Conservation (phyloP, 495 filamentous ascomycete species). For the Penicillium ucsense region DNA sequence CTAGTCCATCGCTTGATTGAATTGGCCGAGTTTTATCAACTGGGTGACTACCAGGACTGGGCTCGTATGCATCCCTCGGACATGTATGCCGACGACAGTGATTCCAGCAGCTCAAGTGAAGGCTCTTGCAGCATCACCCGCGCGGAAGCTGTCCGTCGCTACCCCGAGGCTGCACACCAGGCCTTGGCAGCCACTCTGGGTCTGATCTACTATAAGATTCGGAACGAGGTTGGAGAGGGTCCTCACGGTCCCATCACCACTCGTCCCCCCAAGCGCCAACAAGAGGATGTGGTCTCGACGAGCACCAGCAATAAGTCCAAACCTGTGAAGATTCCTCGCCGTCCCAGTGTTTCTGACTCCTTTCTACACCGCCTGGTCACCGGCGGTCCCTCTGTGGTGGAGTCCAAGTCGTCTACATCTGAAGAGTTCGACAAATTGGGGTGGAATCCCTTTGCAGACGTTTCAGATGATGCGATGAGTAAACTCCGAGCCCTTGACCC, state of each 20-base stretch:
- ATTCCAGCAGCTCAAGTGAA: conserved; percentile 32
- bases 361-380: conserved; percentile 24
- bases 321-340: conserved; percentile 29
- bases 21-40: conserved; percentile 34
- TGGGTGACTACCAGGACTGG: conserved; percentile 33
- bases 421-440: conserved; percentile 30
- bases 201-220: conserved; percentile 34
- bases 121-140: conserved; percentile 20
- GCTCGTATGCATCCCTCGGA: conserved; percentile 24
- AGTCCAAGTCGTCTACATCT: conserved; percentile 26
- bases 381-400: conserved; percentile 21
- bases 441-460: conserved; percentile 31
- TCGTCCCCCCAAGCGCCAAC: conserved; percentile 28
- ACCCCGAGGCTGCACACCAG: conserved; percentile 33
- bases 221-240: conserved; percentile 31
- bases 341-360: conserved; percentile 24
- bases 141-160: conserved; percentile 24
- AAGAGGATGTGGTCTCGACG: conserved; percentile 25
- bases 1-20: conserved; percentile 31
- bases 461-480: conserved; percentile 29
- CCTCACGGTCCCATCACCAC: conserved; percentile 12
- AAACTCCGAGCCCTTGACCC: conserved; percentile 32
- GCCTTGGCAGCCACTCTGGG: conserved; percentile 33
- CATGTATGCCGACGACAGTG: conserved; percentile 24
- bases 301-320: conserved; percentile 25